Percentiles rank a stretch among this genome's conserved stretches.
Evolutionary conservation across 176 grass and related monocot genomes (phyloP).

Genomic region (Zea luxurians): DNA sequence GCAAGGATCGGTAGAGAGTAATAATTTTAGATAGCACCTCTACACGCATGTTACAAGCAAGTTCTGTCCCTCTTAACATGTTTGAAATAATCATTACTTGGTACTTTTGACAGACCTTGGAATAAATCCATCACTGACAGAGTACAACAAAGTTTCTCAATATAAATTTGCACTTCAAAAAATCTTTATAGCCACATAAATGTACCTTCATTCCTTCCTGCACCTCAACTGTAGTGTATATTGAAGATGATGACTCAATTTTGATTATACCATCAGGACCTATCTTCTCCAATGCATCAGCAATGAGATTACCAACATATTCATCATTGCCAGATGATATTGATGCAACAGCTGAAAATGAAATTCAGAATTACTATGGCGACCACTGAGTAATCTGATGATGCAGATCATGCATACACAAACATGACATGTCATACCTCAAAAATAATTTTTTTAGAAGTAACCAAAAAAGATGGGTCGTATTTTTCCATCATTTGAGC

Average conservation of each 20-base stretch:
- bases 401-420: not conserved
- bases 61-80: not conserved
- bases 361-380: slow-evolving; percentile 21
- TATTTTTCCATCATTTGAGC: not conserved
- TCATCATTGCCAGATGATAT: slow-evolving; percentile 94
- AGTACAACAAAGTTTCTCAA: slow-evolving; percentile 13
- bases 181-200: slow-evolving; percentile 6
- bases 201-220: slow-evolving; percentile 98
- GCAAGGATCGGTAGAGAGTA: slow-evolving; percentile 34
- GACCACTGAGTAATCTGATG: not conserved
- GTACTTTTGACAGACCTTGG: not conserved
- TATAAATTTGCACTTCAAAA: slow-evolving; percentile 9
- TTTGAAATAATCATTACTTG: not conserved
- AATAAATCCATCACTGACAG: not conserved
- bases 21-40: not conserved
- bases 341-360: slow-evolving; percentile 73
- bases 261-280: slow-evolving; percentile 87
- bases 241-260: slow-evolving; percentile 88
- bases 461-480: not conserved
- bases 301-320: slow-evolving; percentile 85
- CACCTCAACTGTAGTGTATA: slow-evolving; percentile 87
- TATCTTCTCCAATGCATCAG: slow-evolving; percentile 85
- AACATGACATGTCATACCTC: not conserved
- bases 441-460: not conserved
- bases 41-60: slow-evolving; percentile 1